Conservation (phyloP, 805 yeast species). For the Wickerhamia fluorescens region DNA sequence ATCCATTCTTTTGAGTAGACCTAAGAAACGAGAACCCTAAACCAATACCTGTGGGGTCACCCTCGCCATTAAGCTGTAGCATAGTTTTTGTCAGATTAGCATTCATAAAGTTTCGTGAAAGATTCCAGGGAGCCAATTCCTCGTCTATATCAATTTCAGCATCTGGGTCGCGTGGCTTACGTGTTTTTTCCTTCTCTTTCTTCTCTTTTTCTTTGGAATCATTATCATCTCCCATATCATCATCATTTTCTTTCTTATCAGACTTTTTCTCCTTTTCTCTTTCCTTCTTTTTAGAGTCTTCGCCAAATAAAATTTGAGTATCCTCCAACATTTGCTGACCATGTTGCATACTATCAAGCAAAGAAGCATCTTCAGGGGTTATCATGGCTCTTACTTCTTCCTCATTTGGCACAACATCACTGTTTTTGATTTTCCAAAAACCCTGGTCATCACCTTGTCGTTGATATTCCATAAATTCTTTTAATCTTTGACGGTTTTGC, state of each 20-base stretch:
- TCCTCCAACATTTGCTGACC: conserved; percentile 90
- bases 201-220: conserved; percentile 13
- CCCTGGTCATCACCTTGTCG: conserved; percentile 93
- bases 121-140: conserved; percentile 89
- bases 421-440: conserved; percentile 75
- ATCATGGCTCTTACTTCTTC: conserved; percentile 78
- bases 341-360: conserved; percentile 86
- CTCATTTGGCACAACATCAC: conserved; percentile 59
- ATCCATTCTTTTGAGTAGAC: conserved; percentile 94
- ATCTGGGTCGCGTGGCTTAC: conserved; percentile 23
- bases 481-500: conserved; percentile 91
- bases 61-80: conserved; percentile 90
- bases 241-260: conserved; percentile 16
- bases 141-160: conserved; percentile 63
- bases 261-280: conserved; percentile 32
- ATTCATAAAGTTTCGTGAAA: conserved; percentile 82
- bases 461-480: conserved; percentile 97
- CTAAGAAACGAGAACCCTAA: conserved; percentile 82
- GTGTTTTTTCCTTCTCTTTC: conserved; percentile 14
- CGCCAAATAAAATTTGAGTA: conserved; percentile 47
- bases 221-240: conserved; percentile 12
- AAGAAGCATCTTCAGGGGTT: conserved; percentile 82
- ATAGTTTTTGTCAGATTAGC: conserved; percentile 96
- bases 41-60: conserved; percentile 90
- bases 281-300: conserved; percentile 25